phyloP scores from a whole-genome alignment of 1,284 basidiomycete genomes.

The Irpex sp. region DNA sequence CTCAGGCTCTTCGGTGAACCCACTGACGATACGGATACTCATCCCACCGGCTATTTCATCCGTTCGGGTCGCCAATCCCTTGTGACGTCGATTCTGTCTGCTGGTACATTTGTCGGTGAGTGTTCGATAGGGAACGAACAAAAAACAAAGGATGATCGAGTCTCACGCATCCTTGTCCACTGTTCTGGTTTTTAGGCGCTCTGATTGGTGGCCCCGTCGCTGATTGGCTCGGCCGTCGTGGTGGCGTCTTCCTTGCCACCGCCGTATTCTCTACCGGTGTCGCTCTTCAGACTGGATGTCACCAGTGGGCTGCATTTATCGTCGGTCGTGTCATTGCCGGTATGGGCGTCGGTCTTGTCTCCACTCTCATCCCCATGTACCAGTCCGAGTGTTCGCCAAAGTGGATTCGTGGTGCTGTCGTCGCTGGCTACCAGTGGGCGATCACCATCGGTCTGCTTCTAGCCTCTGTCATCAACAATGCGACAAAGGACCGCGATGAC shows the following conservation, averaged over 20 bases:
- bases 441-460: constrained; percentile 84
- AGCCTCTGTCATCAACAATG: constrained; percentile 75
- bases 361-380: constrained; percentile 73
- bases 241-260: constrained; percentile 59
- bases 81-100: constrained; percentile 44
- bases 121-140: background rate
- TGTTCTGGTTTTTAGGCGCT: constrained; percentile 25
- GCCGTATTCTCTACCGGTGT: constrained; percentile 66
- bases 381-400: constrained; percentile 60
- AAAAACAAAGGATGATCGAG: background rate
- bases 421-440: constrained; percentile 79
- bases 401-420: constrained; percentile 69
- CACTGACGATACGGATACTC: constrained; percentile 20
- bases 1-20: constrained; percentile 48
- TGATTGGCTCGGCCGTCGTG: constrained; percentile 38
- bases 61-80: constrained; percentile 34
- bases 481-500: constrained; percentile 59
- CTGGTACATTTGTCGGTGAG: constrained; percentile 45
- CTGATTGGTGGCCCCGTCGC: constrained; percentile 34
- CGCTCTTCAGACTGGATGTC: constrained; percentile 61
- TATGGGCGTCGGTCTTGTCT: constrained; percentile 77
- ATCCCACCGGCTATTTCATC: constrained; percentile 21
- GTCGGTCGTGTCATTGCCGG: constrained; percentile 84
- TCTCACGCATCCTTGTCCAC: background rate
- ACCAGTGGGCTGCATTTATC: constrained; percentile 53